Base-by-base conservation (phyloP, 306 rosid genomes). In the Clitoria ternatea region DNA sequence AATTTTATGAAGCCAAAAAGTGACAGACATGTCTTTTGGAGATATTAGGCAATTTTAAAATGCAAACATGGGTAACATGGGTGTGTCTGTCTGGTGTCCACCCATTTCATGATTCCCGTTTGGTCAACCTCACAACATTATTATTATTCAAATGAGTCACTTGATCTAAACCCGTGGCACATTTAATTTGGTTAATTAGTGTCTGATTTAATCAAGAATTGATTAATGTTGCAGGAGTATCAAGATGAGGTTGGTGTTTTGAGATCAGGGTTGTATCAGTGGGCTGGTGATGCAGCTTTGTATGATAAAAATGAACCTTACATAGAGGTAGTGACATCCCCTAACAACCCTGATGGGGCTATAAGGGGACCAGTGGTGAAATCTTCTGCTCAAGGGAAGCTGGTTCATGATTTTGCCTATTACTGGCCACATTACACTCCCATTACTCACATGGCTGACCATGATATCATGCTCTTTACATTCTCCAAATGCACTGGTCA, bases 351-450 rank as follows among this genome's bases (percentile, higher is more conserved):
- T 2, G 96, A 90, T 62, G 97, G 98, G 6, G 30, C 60, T 4
- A 14, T 78, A 0, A 52, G 96, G 12, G 75, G 23, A 32, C 78
- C 87, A 0, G 85, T 84, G 30, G 92, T 81, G 61, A 72, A 35
- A 1, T 15, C 57, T 40, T 33, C 4, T 19, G 79, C 57, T 53
- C 44, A 80, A 30, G 87, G 90, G 9, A 88, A 75, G 42, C 6
- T 84, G 52, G 19, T 90, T 63, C 56, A 88, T 74, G 98, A 93
- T 80, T 63, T 86, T 7, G 98, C 98, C 14, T 93, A 92, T 75
- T 90, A 88, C 33, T 92, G 97, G 96, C 98, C 97, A 3, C 98
- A 93, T 0, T 93, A 80, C 83, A 88, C 90, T 7, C 80, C 97
- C 61, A 90, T 93, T 13, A 85, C 84, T 63, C 76, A 77, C 37